Conservation (phyloP, 2,329 filamentous ascomycete species). For the Phialophora verrucosa region DNA sequence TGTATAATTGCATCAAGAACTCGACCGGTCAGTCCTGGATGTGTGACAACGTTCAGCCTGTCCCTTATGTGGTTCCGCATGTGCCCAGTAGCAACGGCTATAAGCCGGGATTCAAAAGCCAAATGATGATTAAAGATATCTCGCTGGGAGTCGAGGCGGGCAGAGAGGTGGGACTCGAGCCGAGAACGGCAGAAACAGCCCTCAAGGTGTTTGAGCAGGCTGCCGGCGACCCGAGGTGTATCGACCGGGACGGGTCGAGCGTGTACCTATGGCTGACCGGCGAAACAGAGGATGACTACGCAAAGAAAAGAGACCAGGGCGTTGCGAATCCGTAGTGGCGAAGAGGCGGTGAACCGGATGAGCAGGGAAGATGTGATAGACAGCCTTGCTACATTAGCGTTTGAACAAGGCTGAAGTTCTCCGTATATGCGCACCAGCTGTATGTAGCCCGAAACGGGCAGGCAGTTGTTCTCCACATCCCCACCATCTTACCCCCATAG, state of each 20-base stretch:
- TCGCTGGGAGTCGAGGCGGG: conserved; percentile 24
- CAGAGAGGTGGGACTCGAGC: conserved; percentile 17
- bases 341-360: neutral
- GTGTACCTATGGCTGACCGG: conserved; percentile 21
- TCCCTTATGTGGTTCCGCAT: conserved; percentile 10
- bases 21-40: conserved; percentile 27
- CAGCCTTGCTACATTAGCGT: neutral
- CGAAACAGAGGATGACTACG: conserved; percentile 6
- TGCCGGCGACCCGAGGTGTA: conserved; percentile 16
- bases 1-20: conserved; percentile 21
- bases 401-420: neutral
- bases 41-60: conserved; percentile 24
- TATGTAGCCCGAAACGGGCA: neutral
- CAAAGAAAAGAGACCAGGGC: neutral
- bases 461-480: conserved; percentile 1
- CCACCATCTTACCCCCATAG: neutral
- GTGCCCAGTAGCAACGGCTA: conserved; percentile 16
- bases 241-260: conserved; percentile 23
- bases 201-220: conserved; percentile 24
- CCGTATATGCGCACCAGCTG: neutral
- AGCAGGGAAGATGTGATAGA: neutral
- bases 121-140: conserved; percentile 30
- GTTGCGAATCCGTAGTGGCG: neutral
- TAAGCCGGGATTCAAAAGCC: conserved; percentile 22
- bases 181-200: conserved; percentile 18